Evolutionary conservation across 257 asterid genomes (phyloP).

Genomic region (Hygrophila difformis): DNA sequence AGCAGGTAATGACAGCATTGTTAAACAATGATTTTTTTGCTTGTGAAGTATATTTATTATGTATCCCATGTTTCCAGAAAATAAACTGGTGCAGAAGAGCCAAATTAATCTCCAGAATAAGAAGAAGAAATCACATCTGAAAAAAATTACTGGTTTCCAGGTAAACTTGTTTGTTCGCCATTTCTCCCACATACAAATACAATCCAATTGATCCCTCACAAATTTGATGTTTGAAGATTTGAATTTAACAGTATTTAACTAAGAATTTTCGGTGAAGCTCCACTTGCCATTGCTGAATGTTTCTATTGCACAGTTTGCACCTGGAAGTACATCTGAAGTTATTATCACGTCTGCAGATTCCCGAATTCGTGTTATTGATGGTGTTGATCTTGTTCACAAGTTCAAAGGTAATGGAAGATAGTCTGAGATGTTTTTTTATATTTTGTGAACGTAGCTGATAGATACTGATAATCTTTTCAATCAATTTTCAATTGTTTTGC

Average conservation of each 20-base stretch:
- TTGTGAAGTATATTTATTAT: slow-evolving; percentile 10
- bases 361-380: slow-evolving; percentile 78
- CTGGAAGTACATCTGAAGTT: slow-evolving; percentile 93
- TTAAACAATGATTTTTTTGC: slow-evolving; percentile 11
- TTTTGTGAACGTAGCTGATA: too few relatives aligned
- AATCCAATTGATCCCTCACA: too few relatives aligned
- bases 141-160: slow-evolving; percentile 99
- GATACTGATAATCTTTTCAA: background rate
- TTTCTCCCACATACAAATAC: too few relatives aligned
- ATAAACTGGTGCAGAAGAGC: slow-evolving; percentile 66
- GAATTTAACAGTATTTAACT: too few relatives aligned
- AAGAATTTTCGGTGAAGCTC: too few relatives aligned
- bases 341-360: slow-evolving; percentile 94
- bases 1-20: slow-evolving; percentile 38
- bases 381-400: slow-evolving; percentile 84
- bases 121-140: slow-evolving; percentile 87
- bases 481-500: slow-evolving; percentile 1
- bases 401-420: slow-evolving; percentile 61
- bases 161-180: slow-evolving; percentile 26
- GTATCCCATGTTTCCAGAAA: slow-evolving; percentile 37
- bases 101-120: slow-evolving; percentile 85
- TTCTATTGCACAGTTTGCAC: slow-evolving; percentile 64
- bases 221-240: too few relatives aligned
- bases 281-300: slow-evolving; percentile 20
- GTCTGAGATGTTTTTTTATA: background rate